phyloP scores from a whole-genome alignment of 2,329 filamentous ascomycete genomes.

The Microdochium nivale region DNA sequence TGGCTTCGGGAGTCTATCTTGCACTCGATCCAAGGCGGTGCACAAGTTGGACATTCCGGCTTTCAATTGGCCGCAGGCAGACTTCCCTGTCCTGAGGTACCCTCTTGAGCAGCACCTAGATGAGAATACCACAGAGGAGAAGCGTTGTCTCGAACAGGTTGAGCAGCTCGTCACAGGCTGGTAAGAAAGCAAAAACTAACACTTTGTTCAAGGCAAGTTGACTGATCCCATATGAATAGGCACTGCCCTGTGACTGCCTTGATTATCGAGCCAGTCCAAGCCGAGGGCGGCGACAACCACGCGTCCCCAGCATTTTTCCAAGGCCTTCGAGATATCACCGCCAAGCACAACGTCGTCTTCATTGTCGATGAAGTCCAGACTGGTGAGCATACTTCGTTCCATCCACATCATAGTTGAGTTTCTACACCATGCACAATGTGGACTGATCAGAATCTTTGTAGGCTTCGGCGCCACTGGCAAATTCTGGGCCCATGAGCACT shows the following conservation, averaged over 20 bases:
- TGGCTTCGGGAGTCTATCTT: slow-evolving; percentile 69
- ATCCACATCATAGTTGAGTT: background rate
- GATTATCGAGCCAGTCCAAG: slow-evolving; percentile 73
- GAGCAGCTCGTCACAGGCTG: slow-evolving; percentile 53
- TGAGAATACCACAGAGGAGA: slow-evolving; percentile 65
- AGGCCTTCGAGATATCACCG: slow-evolving; percentile 63
- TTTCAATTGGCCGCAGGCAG: slow-evolving; percentile 80
- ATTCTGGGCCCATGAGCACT: slow-evolving; percentile 85
- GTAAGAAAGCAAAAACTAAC: background rate
- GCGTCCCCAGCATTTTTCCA: slow-evolving; percentile 72
- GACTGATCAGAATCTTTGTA: background rate
- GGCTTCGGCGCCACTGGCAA: slow-evolving; percentile 71
- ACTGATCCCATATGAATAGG: slow-evolving; percentile 23
- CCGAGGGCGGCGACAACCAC: slow-evolving; percentile 78
- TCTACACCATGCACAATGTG: background rate
- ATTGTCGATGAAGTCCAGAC: slow-evolving; percentile 85
- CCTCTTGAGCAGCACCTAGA: slow-evolving; percentile 60
- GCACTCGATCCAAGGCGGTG: slow-evolving; percentile 73
- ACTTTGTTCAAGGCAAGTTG: no score
- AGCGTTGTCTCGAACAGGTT: slow-evolving; percentile 63
- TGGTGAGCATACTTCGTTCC: slow-evolving; percentile 26
- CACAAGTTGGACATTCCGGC: slow-evolving; percentile 85
- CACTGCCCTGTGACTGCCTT: slow-evolving; percentile 66
- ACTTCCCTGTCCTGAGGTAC: slow-evolving; percentile 71
- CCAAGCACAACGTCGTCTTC: slow-evolving; percentile 60